Base-by-base conservation (phyloP, 139 green algal species). In the Ulvella scutata region DNA sequence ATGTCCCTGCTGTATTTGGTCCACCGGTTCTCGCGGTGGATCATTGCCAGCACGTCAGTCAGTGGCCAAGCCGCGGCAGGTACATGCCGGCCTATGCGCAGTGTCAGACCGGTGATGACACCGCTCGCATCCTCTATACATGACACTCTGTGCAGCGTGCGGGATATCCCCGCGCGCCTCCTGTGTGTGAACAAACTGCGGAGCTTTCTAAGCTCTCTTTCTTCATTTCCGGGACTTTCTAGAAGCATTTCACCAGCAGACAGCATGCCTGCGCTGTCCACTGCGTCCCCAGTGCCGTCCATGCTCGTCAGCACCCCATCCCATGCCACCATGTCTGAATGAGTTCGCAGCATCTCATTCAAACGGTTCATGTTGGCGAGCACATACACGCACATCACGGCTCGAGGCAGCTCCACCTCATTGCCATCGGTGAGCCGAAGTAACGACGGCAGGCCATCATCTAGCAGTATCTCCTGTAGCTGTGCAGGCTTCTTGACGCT, bases 131-230 rank as follows among this genome's bases (percentile, higher is more conserved):
- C n/a, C 73, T 60, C 40, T 29, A 87, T 86, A 39, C 72, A 73
- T 37, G 72, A 80, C 62, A 92, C 85, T 43, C 86, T 79, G 78
- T 92, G 88, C 76, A 92, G 79, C 17, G 83, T 90, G 59, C 86
- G 74, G 37, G 87, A 80, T 43, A 90, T 84, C 10, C 88, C 86
- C n/a, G 82, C 83, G 35, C 88, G 79, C 79, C 88, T 87, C 77
- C 89, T 81, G 2, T 31, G 67, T 29, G 85, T 78, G 26, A 92
- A 90, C 31, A 79, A 39, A 29, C 28, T 37, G 29, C 38, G 38
- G 36, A 36, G 3, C 3, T 67, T 6, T 23, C 4, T 35, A 7
- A 37, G 43, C 37, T 80, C 76, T 4, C 81, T 77, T 20, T 75
- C 72, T 29, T 75, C 39, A 10, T 35, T 36, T 37, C 38, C 37